Percentiles rank a stretch among this genome's conserved stretches.
Conservation (phyloP, 2,329 filamentous ascomycete species). For the Epichloe bromicola region DNA sequence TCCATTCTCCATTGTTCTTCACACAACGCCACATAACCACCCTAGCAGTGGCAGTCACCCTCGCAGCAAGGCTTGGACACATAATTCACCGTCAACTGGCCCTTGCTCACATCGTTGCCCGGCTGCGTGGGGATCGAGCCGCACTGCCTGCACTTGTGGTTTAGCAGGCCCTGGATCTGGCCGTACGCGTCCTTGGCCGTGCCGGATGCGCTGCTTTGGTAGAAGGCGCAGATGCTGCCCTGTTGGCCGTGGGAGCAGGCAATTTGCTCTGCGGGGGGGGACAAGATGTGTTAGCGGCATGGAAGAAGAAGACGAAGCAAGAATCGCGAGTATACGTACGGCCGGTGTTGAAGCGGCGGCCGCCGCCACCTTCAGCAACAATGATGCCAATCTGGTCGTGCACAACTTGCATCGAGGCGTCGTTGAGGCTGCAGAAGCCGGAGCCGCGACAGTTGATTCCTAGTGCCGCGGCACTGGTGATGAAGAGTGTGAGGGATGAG, state of each 20-base stretch:
- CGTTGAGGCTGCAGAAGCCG: slow-evolving; percentile 7
- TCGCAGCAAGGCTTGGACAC: slow-evolving; percentile 8
- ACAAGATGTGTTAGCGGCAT: too few relatives aligned
- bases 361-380: slow-evolving; percentile 6
- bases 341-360: slow-evolving; percentile 2
- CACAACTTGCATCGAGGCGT: slow-evolving; percentile 6
- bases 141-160: slow-evolving; percentile 9
- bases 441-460: slow-evolving; percentile 11
- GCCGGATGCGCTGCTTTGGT: slow-evolving; percentile 9
- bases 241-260: slow-evolving; percentile 8
- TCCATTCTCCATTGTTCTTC: too few relatives aligned
- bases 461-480: slow-evolving; percentile 4
- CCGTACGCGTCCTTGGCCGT: slow-evolving; percentile 6
- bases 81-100: slow-evolving; percentile 10
- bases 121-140: slow-evolving; percentile 9
- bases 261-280: slow-evolving; percentile 6
- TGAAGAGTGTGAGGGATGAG: slow-evolving; percentile 2
- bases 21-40: too few relatives aligned
- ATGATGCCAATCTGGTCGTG: slow-evolving; percentile 6
- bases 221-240: slow-evolving; percentile 9
- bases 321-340: background rate
- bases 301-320: too few relatives aligned
- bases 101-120: slow-evolving; percentile 10
- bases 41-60: slow-evolving; percentile 7
- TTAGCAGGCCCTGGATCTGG: slow-evolving; percentile 6